A percentile compares a stretch with the other conserved stretches of the same genome.
Evolutionary conservation across 129 eudicot species (phyloP).

Genomic region (Saussurea involucrata): DNA sequence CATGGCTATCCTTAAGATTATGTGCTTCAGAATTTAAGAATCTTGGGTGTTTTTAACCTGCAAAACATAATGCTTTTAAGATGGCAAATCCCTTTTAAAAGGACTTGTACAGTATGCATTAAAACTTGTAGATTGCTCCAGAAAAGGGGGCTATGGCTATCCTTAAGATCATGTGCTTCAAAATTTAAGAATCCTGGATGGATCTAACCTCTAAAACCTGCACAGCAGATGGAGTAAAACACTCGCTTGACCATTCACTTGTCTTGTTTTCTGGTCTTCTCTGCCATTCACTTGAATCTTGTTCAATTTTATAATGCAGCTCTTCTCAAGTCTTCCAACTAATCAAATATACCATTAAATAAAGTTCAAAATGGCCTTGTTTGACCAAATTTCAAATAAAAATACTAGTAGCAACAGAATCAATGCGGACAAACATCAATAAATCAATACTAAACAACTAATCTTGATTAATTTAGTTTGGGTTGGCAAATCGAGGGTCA

Average conservation of each 20-base stretch:
- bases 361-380: slow-evolving; percentile 9
- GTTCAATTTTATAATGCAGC: neutral
- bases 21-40: neutral
- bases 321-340: neutral
- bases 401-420: slow-evolving; percentile 21
- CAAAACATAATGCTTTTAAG: slow-evolving; percentile 10
- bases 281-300: slow-evolving; percentile 8
- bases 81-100: slow-evolving; percentile 10
- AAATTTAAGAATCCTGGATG: slow-evolving; percentile 34
- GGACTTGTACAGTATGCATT: slow-evolving; percentile 6
- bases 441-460: slow-evolving; percentile 14
- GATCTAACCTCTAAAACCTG: slow-evolving; percentile 26
- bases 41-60: slow-evolving; percentile 9
- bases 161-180: slow-evolving; percentile 28
- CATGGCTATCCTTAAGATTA: neutral
- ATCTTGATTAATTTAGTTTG: neutral
- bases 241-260: slow-evolving; percentile 13
- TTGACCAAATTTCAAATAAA: slow-evolving; percentile 16
- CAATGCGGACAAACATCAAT: slow-evolving; percentile 23
- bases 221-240: slow-evolving; percentile 36
- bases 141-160: slow-evolving; percentile 6
- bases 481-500: slow-evolving; percentile 17
- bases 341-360: slow-evolving; percentile 4
- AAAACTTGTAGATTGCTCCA: slow-evolving; percentile 17
- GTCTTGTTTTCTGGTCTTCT: slow-evolving; percentile 23